These are phyloP conservation scores for Penicillium sp. DNA, from an alignment of 2,329 filamentous ascomycete genomes.

Conservation along the genomic window DNA sequence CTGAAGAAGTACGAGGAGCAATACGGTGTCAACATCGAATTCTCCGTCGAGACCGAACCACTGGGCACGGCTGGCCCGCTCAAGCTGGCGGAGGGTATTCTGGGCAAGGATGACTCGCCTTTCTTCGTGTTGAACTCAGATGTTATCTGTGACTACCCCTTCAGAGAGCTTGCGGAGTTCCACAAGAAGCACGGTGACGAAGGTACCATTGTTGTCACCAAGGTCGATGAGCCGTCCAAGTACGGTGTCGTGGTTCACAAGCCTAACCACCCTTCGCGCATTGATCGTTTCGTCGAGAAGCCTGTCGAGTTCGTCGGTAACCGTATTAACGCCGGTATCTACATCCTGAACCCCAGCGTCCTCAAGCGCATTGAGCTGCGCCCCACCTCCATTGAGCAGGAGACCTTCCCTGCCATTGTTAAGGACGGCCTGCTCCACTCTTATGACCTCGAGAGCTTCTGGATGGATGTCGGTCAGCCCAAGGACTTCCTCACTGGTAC, in stretches of 20 bases:
- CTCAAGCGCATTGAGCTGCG: constrained; percentile 91
- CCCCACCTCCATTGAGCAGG: constrained; percentile 96
- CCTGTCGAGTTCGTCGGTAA: constrained; percentile 98
- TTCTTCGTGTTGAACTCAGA: constrained; percentile 99
- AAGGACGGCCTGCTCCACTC: constrained; percentile 89
- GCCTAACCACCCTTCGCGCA: constrained; percentile 82
- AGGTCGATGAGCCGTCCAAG: constrained; percentile 98
- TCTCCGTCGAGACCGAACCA: constrained; percentile 94
- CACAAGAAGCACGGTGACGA: constrained; percentile 92
- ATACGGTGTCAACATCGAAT: constrained; percentile 93
- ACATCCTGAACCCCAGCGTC: constrained; percentile 92
- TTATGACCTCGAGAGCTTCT: constrained; percentile 95
- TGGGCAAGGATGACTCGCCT: constrained; percentile 88
- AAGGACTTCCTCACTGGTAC: constrained; percentile 98
- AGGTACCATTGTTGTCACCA: constrained; percentile 97
- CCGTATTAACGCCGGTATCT: constrained; percentile 97
- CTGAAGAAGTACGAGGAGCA: constrained; percentile 91
- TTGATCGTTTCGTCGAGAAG: constrained; percentile 99
- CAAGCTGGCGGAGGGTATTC: constrained; percentile 89
- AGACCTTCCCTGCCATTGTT: constrained; percentile 95
- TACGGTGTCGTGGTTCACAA: constrained; percentile 99
- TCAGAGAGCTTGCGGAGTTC: constrained; percentile 84
- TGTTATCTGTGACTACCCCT: constrained; percentile 97
- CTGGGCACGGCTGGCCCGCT: constrained; percentile 92
- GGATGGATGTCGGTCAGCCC: constrained; percentile 99